Percentiles rank a stretch among this genome's conserved stretches.
These are phyloP conservation scores for Zarea fungicola DNA, from an alignment of 2,329 filamentous ascomycete genomes.

Conservation along the genomic window DNA sequence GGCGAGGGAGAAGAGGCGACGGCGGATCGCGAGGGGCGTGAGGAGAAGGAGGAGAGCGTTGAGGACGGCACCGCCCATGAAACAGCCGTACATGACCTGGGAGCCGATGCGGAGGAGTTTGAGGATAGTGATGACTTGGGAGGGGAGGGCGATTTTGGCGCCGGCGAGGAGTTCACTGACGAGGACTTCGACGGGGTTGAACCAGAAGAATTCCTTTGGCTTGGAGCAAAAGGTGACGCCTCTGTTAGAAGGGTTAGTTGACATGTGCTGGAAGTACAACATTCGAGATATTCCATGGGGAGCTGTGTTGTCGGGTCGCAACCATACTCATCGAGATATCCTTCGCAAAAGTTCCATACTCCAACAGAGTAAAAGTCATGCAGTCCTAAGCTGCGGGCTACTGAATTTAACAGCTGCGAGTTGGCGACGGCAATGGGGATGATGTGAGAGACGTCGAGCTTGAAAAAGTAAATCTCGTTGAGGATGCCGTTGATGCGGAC, in stretches of 20 bases:
- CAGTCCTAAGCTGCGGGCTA: conserved; percentile 77
- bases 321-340: conserved; percentile 62
- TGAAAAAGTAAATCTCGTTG: conserved; percentile 74
- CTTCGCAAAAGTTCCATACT: conserved; percentile 88
- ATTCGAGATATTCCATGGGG: too few relatives aligned
- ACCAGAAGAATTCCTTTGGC: conserved; percentile 73
- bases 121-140: conserved; percentile 67
- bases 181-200: conserved; percentile 82
- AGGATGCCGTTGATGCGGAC: conserved; percentile 57
- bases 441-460: conserved; percentile 76
- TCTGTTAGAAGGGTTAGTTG: conserved; percentile 26
- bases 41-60: conserved; percentile 68
- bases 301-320: too few relatives aligned
- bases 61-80: conserved; percentile 66
- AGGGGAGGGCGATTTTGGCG: conserved; percentile 75
- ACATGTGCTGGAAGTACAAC: neutral
- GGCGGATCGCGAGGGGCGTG: conserved; percentile 49
- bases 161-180: conserved; percentile 74
- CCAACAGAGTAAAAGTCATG: conserved; percentile 95
- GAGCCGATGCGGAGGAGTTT: conserved; percentile 68
- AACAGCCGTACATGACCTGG: conserved; percentile 85
- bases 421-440: conserved; percentile 69
- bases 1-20: conserved; percentile 61
- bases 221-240: conserved; percentile 72
- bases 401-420: conserved; percentile 73